Evolutionary conservation across 2,329 filamentous ascomycete genomes (phyloP).

Genomic region (Byssothecium circinans): DNA sequence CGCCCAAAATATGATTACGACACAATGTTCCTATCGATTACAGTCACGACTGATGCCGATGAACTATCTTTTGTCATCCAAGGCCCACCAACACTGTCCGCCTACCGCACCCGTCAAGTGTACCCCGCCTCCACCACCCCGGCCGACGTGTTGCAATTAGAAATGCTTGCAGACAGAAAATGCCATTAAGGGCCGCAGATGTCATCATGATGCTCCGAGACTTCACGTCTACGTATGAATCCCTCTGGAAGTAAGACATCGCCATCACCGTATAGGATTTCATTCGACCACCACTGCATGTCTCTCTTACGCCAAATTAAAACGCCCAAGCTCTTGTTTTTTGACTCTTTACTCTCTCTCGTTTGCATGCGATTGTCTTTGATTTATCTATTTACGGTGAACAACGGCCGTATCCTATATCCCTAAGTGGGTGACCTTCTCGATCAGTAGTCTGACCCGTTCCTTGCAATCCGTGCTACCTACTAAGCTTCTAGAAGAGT

Average conservation of each 20-base stretch:
- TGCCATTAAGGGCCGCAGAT: background rate
- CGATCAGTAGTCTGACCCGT: background rate
- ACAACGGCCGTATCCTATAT: background rate
- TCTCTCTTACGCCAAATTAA: background rate
- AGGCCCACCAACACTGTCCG: background rate
- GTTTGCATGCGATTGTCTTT: background rate
- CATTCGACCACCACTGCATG: background rate
- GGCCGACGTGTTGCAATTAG: conserved; percentile 3
- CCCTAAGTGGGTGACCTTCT: conserved; percentile 3
- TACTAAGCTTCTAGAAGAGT: background rate
- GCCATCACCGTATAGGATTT: background rate
- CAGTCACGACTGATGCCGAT: background rate
- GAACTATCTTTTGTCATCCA: conserved; percentile 1
- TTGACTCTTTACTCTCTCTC: background rate
- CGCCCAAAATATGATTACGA: background rate
- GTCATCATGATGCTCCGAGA: background rate
- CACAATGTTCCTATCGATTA: background rate
- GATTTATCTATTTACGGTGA: background rate
- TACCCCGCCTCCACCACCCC: background rate
- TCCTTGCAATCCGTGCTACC: conserved; percentile 1
- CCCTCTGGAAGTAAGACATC: background rate
- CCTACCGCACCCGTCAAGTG: too few species aligned
- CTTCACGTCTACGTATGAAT: background rate
- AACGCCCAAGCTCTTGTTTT: background rate
- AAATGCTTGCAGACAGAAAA: conserved; percentile 1